Conservation (phyloP, 768 basidiomycete species). For the Amanita molliuscula region DNA sequence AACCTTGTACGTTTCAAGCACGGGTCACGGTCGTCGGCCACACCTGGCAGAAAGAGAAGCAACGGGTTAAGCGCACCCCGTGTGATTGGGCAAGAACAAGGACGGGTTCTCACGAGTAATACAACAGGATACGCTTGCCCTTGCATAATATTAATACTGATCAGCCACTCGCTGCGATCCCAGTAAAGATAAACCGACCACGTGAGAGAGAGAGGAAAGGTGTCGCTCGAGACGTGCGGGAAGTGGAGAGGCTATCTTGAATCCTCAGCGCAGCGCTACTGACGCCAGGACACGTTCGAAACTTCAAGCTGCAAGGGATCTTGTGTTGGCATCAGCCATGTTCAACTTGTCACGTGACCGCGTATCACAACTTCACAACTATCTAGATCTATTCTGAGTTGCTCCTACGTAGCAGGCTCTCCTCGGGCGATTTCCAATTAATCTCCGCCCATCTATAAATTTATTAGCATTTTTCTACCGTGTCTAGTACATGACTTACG, state of each 20-base stretch:
- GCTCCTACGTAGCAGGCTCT: not conserved
- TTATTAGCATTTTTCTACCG: conserved; percentile 4
- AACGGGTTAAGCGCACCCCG: conserved; percentile 3
- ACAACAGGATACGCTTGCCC: conserved; percentile 25
- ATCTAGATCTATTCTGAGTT: not conserved
- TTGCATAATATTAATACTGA: conserved; percentile 21
- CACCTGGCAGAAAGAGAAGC: conserved; percentile 29
- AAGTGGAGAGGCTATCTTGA: conserved; percentile 6
- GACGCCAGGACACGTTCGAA: not conserved
- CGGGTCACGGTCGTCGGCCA: conserved; percentile 64
- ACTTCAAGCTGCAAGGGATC: not conserved
- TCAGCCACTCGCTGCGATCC: not conserved
- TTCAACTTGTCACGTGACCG: conserved; percentile 45
- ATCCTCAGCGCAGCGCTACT: conserved; percentile 5
- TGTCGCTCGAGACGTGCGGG: conserved; percentile 10
- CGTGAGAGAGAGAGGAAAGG: conserved; percentile 10
- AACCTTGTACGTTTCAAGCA: conserved; percentile 47
- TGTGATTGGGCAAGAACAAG: conserved; percentile 14
- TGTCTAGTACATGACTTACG: conserved; percentile 31
- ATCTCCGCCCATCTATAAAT: conserved; percentile 15
- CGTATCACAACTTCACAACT: conserved; percentile 12
- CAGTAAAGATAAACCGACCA: not conserved
- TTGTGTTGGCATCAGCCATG: conserved; percentile 23
- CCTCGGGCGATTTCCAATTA: conserved; percentile 15
- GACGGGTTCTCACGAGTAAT: conserved; percentile 27